These are phyloP conservation scores for Pythium aphanidermatum DNA, from an alignment of 352 stramenopile genomes.

Conservation along the genomic window DNA sequence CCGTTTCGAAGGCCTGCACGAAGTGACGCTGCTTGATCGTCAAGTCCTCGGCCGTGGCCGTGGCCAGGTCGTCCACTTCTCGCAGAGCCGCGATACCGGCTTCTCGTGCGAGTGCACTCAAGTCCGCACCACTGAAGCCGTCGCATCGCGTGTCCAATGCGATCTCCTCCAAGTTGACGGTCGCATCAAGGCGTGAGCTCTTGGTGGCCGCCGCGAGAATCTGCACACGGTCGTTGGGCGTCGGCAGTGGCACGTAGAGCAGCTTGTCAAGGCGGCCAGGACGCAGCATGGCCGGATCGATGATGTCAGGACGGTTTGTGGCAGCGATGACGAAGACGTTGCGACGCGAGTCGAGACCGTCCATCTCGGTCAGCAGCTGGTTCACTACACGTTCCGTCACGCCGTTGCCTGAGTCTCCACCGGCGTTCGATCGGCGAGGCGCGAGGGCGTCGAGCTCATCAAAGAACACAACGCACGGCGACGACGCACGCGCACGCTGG, in stretches of 20 bases:
- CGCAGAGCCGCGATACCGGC: constrained; percentile 93
- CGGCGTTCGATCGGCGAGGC: constrained; percentile 82
- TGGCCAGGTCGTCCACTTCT: constrained; percentile 43
- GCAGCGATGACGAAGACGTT: constrained; percentile 96
- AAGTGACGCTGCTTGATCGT: constrained; percentile 69
- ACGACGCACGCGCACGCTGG: constrained; percentile 94
- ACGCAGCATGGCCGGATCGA: constrained; percentile 98
- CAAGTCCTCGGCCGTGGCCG: constrained; percentile 19
- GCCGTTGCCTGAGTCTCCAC: constrained; percentile 73
- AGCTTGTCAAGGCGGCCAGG: constrained; percentile 98
- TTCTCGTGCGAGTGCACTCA: constrained; percentile 95
- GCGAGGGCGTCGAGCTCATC: constrained; percentile 98
- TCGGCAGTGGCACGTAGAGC: constrained; percentile 96
- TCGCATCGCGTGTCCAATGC: constrained; percentile 85
- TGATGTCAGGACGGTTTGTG: constrained; percentile 97
- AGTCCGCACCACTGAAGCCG: constrained; percentile 97
- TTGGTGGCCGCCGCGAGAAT: constrained; percentile 92
- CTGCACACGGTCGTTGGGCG: constrained; percentile 49
- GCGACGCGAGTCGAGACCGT: constrained; percentile 94
- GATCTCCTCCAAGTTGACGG: constrained; percentile 89
- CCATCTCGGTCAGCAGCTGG: constrained; percentile 99
- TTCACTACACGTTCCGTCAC: constrained; percentile 96
- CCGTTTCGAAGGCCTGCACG: constrained; percentile 59
- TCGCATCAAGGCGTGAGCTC: constrained; percentile 53
- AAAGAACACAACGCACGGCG: constrained; percentile 99